Percentiles rank a stretch among this genome's conserved stretches.
These are phyloP conservation scores for Microdochium bolleyi DNA, from an alignment of 2,329 filamentous ascomycete species.

Conservation along the genomic window DNA sequence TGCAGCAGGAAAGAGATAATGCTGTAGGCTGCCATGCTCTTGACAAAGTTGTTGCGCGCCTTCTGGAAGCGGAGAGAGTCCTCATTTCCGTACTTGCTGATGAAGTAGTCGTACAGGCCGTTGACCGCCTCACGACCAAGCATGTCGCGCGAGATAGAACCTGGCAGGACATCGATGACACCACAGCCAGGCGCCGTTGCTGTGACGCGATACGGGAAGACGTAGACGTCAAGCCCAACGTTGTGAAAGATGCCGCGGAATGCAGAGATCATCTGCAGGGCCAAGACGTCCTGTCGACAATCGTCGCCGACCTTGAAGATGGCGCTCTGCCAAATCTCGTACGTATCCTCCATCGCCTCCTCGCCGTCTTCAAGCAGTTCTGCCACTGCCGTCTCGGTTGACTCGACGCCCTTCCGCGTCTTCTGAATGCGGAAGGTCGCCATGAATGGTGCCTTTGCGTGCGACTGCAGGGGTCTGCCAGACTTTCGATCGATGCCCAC, in stretches of 20 bases:
- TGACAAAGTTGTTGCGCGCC: conserved; percentile 94
- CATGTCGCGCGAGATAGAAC: conserved; percentile 98
- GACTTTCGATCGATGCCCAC: conserved; percentile 98
- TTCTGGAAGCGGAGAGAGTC: conserved; percentile 92
- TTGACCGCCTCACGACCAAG: conserved; percentile 96
- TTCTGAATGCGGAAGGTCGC: conserved; percentile 97
- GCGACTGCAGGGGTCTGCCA: conserved; percentile 92
- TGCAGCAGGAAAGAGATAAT: conserved; percentile 94
- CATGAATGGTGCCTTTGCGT: conserved; percentile 98
- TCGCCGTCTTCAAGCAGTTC: conserved; percentile 31
- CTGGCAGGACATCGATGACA: conserved; percentile 95
- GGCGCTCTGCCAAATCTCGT: conserved; percentile 97
- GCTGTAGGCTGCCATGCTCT: conserved; percentile 97
- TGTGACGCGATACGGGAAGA: conserved; percentile 94
- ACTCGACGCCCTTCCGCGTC: conserved; percentile 46
- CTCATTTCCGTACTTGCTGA: conserved; percentile 94
- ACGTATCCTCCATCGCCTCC: conserved; percentile 41
- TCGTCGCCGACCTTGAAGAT: conserved; percentile 99
- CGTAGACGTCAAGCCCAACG: conserved; percentile 91
- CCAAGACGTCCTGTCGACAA: conserved; percentile 92
- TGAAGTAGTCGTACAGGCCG: conserved; percentile 95
- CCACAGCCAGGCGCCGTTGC: conserved; percentile 95
- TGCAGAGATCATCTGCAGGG: conserved; percentile 93
- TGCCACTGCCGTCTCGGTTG: conserved; percentile 42
- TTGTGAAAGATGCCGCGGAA: conserved; percentile 96